Conservation (phyloP, 805 yeast species). For the Pachysolen tannophilus region DNA sequence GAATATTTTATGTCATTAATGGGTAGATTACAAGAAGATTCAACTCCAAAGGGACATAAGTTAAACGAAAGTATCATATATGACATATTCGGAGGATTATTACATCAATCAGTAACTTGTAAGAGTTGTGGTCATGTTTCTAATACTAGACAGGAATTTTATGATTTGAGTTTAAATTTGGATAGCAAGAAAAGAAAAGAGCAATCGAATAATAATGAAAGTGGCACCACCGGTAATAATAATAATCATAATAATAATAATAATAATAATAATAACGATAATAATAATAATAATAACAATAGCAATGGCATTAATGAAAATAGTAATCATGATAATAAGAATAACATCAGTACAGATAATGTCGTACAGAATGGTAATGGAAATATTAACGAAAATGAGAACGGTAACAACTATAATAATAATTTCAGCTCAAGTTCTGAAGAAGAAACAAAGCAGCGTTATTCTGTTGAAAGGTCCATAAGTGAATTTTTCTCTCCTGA, state of each 20-base stretch:
- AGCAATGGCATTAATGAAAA: conserved; percentile 4
- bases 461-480: conserved; percentile 68
- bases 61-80: conserved; percentile 75
- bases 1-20: conserved; percentile 92
- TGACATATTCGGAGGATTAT: conserved; percentile 89
- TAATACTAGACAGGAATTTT: conserved; percentile 86
- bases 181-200: conserved; percentile 38
- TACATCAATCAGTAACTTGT: conserved; percentile 82
- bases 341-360: conserved; percentile 3
- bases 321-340: conserved; percentile 5
- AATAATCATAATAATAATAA: conserved; percentile 15
- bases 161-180: conserved; percentile 81
- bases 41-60: conserved; percentile 85
- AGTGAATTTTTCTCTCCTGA: conserved; percentile 81
- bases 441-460: conserved; percentile 23
- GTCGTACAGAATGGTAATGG: conserved; percentile 1
- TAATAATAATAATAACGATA: conserved; percentile 9
- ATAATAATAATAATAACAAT: conserved; percentile 4
- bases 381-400: conserved; percentile 3
- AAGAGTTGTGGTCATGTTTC: conserved; percentile 74
- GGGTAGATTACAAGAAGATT: conserved; percentile 84
- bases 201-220: neutral
- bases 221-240: neutral
- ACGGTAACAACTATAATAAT: conserved; percentile 3
- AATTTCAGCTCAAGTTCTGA: no score